phyloP scores from a whole-genome alignment of 768 basidiomycete genomes.

The Daedaleopsis nitida region DNA sequence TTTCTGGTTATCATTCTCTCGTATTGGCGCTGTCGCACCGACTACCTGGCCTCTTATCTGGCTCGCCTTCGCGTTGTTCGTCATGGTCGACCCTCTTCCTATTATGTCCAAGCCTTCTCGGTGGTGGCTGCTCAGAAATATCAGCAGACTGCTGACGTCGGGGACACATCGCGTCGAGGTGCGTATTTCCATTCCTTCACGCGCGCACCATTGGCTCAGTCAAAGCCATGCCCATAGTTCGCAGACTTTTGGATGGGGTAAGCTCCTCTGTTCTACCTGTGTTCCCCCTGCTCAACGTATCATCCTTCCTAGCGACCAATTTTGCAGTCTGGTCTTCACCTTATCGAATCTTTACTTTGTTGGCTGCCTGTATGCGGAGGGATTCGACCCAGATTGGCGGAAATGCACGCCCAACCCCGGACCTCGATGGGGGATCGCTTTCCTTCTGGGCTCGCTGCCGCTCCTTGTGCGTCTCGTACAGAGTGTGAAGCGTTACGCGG shows the following conservation, averaged over 20 bases:
- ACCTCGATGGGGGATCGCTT: slow-evolving; percentile 62
- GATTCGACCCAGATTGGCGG: slow-evolving; percentile 50
- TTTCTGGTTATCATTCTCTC: slow-evolving; percentile 83
- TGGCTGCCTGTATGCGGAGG: slow-evolving; percentile 66
- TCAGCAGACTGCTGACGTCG: slow-evolving; percentile 64
- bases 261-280: slow-evolving; percentile 18
- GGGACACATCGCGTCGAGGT: slow-evolving; percentile 80
- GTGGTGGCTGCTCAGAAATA: slow-evolving; percentile 76
- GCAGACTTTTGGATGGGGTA: slow-evolving; percentile 91
- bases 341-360: slow-evolving; percentile 74
- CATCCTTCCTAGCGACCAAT: slow-evolving; percentile 60
- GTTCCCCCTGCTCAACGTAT: neutral
- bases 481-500: slow-evolving; percentile 83
- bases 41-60: slow-evolving; percentile 82
- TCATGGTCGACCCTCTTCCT: slow-evolving; percentile 79
- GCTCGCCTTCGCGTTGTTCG: slow-evolving; percentile 59
- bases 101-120: slow-evolving; percentile 63
- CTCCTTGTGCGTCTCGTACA: slow-evolving; percentile 80
- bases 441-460: slow-evolving; percentile 64
- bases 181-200: slow-evolving; percentile 20
- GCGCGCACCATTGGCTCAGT: neutral
- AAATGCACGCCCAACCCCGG: slow-evolving; percentile 45
- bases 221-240: slow-evolving; percentile 47
- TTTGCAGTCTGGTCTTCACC: slow-evolving; percentile 78
- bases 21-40: slow-evolving; percentile 64